A percentile compares a stretch with the other conserved stretches of the same genome.
These are phyloP conservation scores for Fragilariopsis cylindrus DNA, from an alignment of 108 stramenopile species.

Conservation along the genomic window DNA sequence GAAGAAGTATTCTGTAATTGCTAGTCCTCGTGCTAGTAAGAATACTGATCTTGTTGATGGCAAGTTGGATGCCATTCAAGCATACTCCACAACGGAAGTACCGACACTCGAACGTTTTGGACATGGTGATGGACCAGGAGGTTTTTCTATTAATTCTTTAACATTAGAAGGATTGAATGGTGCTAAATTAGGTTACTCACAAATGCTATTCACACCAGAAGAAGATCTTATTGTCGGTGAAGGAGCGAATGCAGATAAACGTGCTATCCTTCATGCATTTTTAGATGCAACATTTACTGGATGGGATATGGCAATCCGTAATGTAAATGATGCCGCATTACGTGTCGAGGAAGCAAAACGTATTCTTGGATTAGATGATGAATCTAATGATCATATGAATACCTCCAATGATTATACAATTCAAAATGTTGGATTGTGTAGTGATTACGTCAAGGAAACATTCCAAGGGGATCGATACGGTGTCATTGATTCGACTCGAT, in stretches of 20 bases:
- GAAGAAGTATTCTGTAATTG: constrained; percentile 24
- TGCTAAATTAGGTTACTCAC: constrained; percentile 45
- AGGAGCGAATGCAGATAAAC: constrained; percentile 7
- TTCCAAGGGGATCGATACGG: constrained; percentile 35
- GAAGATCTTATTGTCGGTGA: constrained; percentile 17
- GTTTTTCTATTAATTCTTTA: not conserved
- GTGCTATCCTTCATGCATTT: constrained; percentile 37
- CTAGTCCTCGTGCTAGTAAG: constrained; percentile 46
- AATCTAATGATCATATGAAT: constrained; percentile 25
- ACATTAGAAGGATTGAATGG: constrained; percentile 3
- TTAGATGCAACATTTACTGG: constrained; percentile 45
- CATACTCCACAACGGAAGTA: constrained; percentile 50
- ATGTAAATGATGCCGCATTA: constrained; percentile 28
- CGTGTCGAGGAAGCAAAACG: constrained; percentile 35
- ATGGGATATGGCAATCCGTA: constrained; percentile 36
- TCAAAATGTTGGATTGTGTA: constrained; percentile 25
- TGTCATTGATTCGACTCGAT: constrained; percentile 31
- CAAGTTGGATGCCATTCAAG: constrained; percentile 39
- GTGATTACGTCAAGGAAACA: constrained; percentile 40
- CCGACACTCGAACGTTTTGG: constrained; percentile 29
- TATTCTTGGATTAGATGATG: constrained; percentile 37
- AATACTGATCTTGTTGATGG: constrained; percentile 44
- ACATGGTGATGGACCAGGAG: not conserved
- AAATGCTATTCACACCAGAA: constrained; percentile 42
- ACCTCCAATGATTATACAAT: constrained; percentile 3